phyloP scores from a whole-genome alignment of 768 basidiomycete genomes.

The Xerocomellus intermedius region DNA sequence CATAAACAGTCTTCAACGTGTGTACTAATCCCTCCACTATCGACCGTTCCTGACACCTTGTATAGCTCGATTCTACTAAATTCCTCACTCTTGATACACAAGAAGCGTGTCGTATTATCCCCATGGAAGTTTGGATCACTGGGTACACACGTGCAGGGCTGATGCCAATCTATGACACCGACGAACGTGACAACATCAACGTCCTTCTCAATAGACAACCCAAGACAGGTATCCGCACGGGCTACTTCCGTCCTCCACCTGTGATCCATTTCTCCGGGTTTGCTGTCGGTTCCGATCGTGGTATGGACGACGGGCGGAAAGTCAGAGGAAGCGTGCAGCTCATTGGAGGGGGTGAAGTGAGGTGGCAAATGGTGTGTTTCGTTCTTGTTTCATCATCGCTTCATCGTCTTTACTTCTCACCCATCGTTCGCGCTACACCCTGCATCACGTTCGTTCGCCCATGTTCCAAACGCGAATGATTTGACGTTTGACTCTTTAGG shows the following conservation, averaged over 20 bases:
- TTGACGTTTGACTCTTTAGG: conserved; percentile 7
- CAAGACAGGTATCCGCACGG: conserved; percentile 16
- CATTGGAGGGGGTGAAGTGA: conserved; percentile 47
- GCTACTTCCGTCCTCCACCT: conserved; percentile 38
- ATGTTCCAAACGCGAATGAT: neutral
- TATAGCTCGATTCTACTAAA: conserved; percentile 25
- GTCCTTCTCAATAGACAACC: conserved; percentile 4
- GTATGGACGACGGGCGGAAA: conserved; percentile 32
- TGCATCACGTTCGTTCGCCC: neutral
- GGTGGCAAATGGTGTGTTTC: conserved; percentile 49
- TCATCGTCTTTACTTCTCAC: neutral
- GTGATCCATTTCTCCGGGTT: conserved; percentile 51
- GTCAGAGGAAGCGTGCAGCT: conserved; percentile 47
- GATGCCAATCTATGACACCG: conserved; percentile 18
- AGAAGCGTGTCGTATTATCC: conserved; percentile 55
- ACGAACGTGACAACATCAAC: conserved; percentile 9
- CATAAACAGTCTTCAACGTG: conserved; percentile 26
- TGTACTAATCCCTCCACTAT: neutral
- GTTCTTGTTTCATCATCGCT: neutral
- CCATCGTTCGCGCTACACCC: no score
- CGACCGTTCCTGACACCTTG: neutral
- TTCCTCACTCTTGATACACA: conserved; percentile 33
- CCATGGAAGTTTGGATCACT: conserved; percentile 44
- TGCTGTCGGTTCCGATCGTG: conserved; percentile 39
- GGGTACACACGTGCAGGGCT: conserved; percentile 35